Conservation (phyloP, 768 basidiomycete species). For the Mycena floridula region DNA sequence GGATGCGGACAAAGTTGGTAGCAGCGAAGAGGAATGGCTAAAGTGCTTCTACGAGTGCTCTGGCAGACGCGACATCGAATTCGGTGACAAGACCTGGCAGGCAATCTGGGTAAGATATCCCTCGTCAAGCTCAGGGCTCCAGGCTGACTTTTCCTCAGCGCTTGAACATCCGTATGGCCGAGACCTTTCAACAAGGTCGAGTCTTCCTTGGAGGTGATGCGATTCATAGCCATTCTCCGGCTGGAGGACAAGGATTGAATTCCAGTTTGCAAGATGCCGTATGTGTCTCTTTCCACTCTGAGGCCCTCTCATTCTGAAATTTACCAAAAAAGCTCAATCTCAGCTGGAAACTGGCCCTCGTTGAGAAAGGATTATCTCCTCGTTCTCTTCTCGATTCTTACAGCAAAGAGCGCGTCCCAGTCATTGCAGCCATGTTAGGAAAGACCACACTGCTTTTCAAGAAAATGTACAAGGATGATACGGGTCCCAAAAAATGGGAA, state of each 20-base stretch:
- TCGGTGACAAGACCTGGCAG: not conserved
- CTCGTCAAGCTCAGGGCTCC: too few species aligned
- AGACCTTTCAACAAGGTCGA: conserved; percentile 32
- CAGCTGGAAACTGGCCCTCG: conserved; percentile 24
- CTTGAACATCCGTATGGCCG: conserved; percentile 39
- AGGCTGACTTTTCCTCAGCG: too few species aligned
- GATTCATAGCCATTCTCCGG: conserved; percentile 35
- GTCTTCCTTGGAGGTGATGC: conserved; percentile 41
- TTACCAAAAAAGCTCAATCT: conserved; percentile 16
- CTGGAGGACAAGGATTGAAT: conserved; percentile 28
- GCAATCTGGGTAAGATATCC: not conserved
- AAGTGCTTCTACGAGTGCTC: not conserved
- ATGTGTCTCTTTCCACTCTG: conserved; percentile 1
- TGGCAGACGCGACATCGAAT: not conserved
- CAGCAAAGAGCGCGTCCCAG: conserved; percentile 20
- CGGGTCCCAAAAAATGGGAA: not conserved
- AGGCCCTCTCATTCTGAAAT: not conserved
- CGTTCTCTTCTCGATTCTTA: conserved; percentile 19
- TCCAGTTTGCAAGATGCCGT: conserved; percentile 27
- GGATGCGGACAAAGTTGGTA: not conserved
- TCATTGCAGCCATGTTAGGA: conserved; percentile 22
- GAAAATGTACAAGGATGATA: conserved; percentile 8
- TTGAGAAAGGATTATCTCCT: conserved; percentile 11
- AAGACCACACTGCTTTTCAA: conserved; percentile 13
- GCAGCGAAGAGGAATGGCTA: not conserved